Percentiles rank a stretch among this genome's conserved stretches.
These are phyloP conservation scores for Parathielavia appendiculata DNA, from an alignment of 495 filamentous ascomycete genomes.

Conservation along the genomic window DNA sequence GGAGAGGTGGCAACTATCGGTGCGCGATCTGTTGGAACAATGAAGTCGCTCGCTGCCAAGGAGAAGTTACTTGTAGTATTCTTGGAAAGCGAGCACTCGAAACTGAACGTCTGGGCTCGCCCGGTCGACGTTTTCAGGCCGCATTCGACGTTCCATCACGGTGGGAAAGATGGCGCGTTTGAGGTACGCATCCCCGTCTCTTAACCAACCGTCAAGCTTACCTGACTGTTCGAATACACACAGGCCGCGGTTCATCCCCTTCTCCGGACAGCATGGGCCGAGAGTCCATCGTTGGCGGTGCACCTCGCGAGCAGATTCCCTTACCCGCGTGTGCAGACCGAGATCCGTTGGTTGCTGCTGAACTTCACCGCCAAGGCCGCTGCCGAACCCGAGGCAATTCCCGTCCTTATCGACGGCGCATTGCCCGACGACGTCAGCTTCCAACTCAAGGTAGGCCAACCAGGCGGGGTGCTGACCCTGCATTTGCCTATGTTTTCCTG, in stretches of 20 bases:
- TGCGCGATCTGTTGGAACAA: slow-evolving; percentile 45
- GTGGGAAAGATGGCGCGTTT: slow-evolving; percentile 39
- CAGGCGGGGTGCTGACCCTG: neutral
- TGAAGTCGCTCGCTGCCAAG: slow-evolving; percentile 66
- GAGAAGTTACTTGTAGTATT: slow-evolving; percentile 74
- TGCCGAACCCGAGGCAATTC: slow-evolving; percentile 70
- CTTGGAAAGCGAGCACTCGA: slow-evolving; percentile 76
- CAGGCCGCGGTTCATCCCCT: slow-evolving; percentile 53
- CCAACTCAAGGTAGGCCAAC: slow-evolving; percentile 67
- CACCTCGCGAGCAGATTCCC: slow-evolving; percentile 76
- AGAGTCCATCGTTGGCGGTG: slow-evolving; percentile 75
- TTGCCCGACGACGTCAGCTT: slow-evolving; percentile 73
- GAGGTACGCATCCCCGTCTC: slow-evolving; percentile 47
- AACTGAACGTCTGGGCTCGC: slow-evolving; percentile 84
- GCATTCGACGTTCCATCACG: slow-evolving; percentile 23
- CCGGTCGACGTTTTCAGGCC: slow-evolving; percentile 57
- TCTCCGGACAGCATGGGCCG: slow-evolving; percentile 76
- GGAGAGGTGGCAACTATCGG: slow-evolving; percentile 53
- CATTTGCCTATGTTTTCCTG: neutral
- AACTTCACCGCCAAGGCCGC: slow-evolving; percentile 78
- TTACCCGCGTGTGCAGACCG: slow-evolving; percentile 61
- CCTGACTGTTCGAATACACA: neutral
- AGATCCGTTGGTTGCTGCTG: slow-evolving; percentile 72
- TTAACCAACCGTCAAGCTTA: neutral
- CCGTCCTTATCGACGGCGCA: slow-evolving; percentile 69